Percentiles rank a stretch among this genome's conserved stretches.
phyloP scores from a whole-genome alignment of 148 eudicot species.

The Agrostemma githago region DNA sequence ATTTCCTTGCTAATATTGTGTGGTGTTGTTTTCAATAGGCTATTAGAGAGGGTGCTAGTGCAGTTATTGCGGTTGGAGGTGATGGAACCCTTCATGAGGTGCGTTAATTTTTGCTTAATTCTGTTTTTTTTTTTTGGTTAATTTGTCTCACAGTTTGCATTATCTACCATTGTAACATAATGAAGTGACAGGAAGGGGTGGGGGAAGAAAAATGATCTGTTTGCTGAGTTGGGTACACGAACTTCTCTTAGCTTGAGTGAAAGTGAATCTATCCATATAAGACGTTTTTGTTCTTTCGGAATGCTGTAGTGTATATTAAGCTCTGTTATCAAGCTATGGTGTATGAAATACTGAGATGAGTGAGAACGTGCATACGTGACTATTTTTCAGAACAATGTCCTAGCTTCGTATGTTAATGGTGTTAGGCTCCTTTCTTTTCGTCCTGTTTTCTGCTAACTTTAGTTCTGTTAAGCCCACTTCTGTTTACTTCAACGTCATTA shows the following conservation, averaged over 20 bases:
- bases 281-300: neutral
- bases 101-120: conserved; percentile 14
- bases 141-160: conserved; percentile 3
- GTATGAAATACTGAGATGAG: neutral
- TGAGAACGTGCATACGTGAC: neutral
- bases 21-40: conserved; percentile 46
- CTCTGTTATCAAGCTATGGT: conserved; percentile 1
- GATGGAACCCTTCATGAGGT: conserved; percentile 99
- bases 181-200: neutral
- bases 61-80: conserved; percentile 95
- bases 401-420: neutral
- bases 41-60: conserved; percentile 85
- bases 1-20: neutral
- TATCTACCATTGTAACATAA: neutral
- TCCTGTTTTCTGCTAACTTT: too few species aligned
- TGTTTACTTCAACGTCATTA: too few species aligned
- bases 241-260: neutral
- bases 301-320: neutral
- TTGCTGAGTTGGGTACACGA: neutral
- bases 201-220: neutral
- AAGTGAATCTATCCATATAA: neutral
- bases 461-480: too few species aligned
- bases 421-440: too few species aligned
- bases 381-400: neutral
- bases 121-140: neutral